Evolutionary conservation across 768 basidiomycete species (phyloP).

Genomic region (Collybia mongolica): DNA sequence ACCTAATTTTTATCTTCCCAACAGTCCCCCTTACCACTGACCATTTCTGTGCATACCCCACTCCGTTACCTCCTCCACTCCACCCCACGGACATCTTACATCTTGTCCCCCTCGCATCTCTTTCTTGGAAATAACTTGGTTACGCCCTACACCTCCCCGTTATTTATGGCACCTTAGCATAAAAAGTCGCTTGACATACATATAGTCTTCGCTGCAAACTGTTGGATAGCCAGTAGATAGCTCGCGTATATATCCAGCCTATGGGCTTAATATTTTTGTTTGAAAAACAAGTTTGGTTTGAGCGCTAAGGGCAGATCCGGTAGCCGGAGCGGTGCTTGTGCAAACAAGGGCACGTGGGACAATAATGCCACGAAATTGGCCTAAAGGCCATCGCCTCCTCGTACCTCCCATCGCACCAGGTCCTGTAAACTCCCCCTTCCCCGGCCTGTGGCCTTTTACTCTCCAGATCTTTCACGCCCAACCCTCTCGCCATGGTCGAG

Average conservation of each 20-base stretch:
- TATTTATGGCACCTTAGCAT: background rate
- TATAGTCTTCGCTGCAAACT: slow-evolving; percentile 3
- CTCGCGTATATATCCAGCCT: background rate
- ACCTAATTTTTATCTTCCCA: background rate
- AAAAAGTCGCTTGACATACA: background rate
- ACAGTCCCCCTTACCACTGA: background rate
- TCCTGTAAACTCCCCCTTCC: slow-evolving; percentile 4
- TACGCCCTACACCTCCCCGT: too few relatives aligned
- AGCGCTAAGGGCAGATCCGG: too few relatives aligned
- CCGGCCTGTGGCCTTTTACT: slow-evolving; percentile 16
- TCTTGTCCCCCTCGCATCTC: background rate
- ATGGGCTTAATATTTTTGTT: background rate
- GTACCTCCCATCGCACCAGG: slow-evolving; percentile 1
- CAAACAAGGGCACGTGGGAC: slow-evolving; percentile 17
- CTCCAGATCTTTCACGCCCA: slow-evolving; percentile 4
- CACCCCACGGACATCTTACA: background rate
- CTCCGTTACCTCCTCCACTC: background rate
- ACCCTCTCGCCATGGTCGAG: slow-evolving; percentile 58
- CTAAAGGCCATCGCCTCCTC: background rate
- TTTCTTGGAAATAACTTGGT: too few relatives aligned
- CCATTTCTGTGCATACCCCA: too few relatives aligned
- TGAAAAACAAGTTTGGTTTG: background rate
- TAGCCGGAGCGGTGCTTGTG: slow-evolving; percentile 3
- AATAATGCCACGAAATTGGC: slow-evolving; percentile 18
- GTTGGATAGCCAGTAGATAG: slow-evolving; percentile 1